Conservation (phyloP, 2,329 filamentous ascomycete species). For the Talaromyces funiculosus region DNA sequence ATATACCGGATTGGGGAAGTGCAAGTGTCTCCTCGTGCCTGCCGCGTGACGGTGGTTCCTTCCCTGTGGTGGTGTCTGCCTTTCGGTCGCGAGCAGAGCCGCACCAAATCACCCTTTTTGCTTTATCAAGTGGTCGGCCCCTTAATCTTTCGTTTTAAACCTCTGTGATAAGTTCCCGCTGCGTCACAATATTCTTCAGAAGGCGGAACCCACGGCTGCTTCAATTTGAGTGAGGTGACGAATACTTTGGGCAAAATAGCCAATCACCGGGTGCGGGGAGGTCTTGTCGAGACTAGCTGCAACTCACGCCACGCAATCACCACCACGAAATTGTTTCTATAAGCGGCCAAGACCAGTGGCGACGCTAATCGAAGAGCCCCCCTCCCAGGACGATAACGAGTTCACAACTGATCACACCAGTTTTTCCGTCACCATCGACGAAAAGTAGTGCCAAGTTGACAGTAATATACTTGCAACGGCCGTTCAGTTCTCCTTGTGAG, state of each 20-base stretch:
- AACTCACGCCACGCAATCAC: slow-evolving; percentile 13
- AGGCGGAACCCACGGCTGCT: not conserved
- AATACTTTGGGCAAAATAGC: not conserved
- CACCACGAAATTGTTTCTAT: not conserved
- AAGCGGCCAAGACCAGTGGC: not conserved
- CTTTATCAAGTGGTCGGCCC: not conserved
- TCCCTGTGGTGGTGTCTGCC: not conserved
- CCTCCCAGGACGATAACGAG: not conserved
- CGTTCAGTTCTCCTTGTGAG: not conserved
- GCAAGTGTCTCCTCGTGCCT: slow-evolving; percentile 3
- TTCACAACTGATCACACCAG: not conserved
- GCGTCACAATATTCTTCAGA: not conserved
- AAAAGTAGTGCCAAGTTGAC: not conserved
- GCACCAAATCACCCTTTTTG: not conserved
- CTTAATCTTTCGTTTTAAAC: not conserved
- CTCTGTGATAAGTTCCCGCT: not conserved
- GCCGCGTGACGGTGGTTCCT: not conserved
- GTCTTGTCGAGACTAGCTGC: not conserved
- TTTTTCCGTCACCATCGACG: not conserved
- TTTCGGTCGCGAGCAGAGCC: slow-evolving; percentile 3
- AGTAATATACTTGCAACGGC: not conserved
- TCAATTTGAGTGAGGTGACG: slow-evolving; percentile 9
- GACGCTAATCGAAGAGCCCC: not conserved
- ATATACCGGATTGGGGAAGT: not conserved
- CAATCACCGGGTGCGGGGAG: slow-evolving; percentile 9